Base-by-base conservation (phyloP, 106 monocot species). In the Vanilla planifolia region DNA sequence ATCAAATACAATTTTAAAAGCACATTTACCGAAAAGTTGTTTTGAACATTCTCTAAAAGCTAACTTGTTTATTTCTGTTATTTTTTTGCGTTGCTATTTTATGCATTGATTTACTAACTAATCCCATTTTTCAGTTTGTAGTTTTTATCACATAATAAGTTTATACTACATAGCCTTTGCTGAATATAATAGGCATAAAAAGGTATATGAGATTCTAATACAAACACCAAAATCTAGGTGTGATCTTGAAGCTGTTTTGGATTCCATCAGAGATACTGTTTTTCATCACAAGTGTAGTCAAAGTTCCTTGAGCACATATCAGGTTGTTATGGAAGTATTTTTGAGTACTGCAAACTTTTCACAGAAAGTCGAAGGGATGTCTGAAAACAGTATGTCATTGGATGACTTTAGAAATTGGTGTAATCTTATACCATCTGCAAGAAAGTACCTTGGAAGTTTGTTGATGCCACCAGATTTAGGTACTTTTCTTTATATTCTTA, bases 401-500 rank as follows among this genome's bases (percentile, higher is more conserved):
- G 44, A 33, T 44, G 84, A 98, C 70, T 88, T 98, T 71, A 88
- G 68, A 59, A 79, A 55, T 52, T 98, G 91, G 96, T 91, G 84
- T 60, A 76, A 33, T 33, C 35, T 71, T 58, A 20, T 86, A 8
- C 96, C 96, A 45, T 81, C 84, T 25, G 84, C 75, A 48, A 79
- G 74, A 63, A 91, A 92, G 29, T 91, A 81, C 57, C 82, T 98
- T 37, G 74, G 81, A 37, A 81, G 79, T 77, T 77, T 96, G 76
- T 67, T 87, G 69, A 83, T 61, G 50, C 74, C 74, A 29, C 86
- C 77, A 65, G 81, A 79, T 77, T 55, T 66, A 81, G 84, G 96
- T 96, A 4, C 42, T 33, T 20, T 51, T 46, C 13, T 50, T 60
- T 51, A 19, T 35, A 20, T 60, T 21, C 16, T n/a, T n/a, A n/a